These are phyloP conservation scores for Cystobasidium ongulense DNA, from an alignment of 768 basidiomycete species.

Conservation along the genomic window DNA sequence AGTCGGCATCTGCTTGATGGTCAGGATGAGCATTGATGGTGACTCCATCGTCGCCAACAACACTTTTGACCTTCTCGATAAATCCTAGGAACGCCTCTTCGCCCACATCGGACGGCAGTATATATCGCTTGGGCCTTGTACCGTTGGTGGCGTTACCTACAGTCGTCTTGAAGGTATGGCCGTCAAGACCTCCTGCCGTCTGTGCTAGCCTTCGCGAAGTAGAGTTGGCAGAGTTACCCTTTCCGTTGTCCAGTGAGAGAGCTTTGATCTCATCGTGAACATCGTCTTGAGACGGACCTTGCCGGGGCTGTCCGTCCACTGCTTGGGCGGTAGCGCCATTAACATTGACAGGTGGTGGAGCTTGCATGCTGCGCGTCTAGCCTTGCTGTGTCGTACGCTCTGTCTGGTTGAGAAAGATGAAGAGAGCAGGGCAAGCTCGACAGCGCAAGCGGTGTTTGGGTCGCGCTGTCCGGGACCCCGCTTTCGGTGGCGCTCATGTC, in stretches of 20 bases:
- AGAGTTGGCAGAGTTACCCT: not conserved
- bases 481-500: too few species aligned
- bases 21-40: slow-evolving; percentile 23
- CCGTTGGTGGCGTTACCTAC: not conserved
- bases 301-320: too few species aligned
- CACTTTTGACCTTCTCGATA: not conserved
- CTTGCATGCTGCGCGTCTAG: too few species aligned
- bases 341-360: not conserved
- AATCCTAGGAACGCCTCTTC: slow-evolving; percentile 7
- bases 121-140: not conserved
- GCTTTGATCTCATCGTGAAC: not conserved
- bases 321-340: not conserved
- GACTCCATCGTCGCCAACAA: slow-evolving; percentile 8
- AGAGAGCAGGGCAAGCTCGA: too few species aligned
- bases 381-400: too few species aligned
- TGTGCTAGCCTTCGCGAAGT: not conserved
- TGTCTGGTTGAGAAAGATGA: too few species aligned
- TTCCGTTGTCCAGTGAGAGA: not conserved
- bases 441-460: too few species aligned
- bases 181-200: not conserved
- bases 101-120: slow-evolving; percentile 15
- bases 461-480: too few species aligned
- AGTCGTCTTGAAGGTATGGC: slow-evolving; percentile 9
- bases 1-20: not conserved
- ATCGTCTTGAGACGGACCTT: not conserved